Evolutionary conservation across 2,329 filamentous ascomycete genomes (phyloP), one percentile per base, ranked within the genome.

Genomic region (Ophiostoma sp.): DNA sequence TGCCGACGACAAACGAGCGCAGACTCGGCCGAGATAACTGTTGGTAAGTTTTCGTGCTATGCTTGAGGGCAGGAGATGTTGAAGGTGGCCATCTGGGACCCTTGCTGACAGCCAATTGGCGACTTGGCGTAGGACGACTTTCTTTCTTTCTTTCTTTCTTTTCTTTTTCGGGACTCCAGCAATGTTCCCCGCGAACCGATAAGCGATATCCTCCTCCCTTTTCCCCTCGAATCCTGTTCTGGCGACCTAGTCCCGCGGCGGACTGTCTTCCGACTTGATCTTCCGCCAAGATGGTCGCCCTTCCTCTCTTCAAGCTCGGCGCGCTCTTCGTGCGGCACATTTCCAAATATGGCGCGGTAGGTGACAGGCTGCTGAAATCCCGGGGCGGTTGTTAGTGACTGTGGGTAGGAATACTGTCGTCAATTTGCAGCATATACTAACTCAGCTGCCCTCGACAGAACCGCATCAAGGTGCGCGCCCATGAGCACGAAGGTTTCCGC

Each of bases 271-370:
- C 28, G 4, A 33, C 28, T 6, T 19, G 52, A 9, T 7, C 19
- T 8, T 19, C n/a, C 36, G 28, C 19, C 66, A 77, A 75, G 71
- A 91, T 92, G 90, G 89, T 91, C 61, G 86, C 89, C 72, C 83
- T 92, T 52, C 90, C 90, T 25, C 83, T 92, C 22, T 92, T 92
- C 82, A 92, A 92, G 82, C 87, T 91, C 76, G 89, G 86, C 28
- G 81, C 89, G 72, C 84, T 91, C 64, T 89, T 91, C 76, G 84
- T 91, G 78, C 86, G 88, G 77, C 89, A 91, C 79, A 82, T 91
- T 71, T 91, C 89, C 72, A 91, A 91, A 82, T 91, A 91, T 84
- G 89, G 89, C 79, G 89, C 90, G 72, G 89, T 91, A 87, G 77
- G 88, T 82, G 36, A 28, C 61, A 45, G 36, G 36, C 36, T 66